phyloP scores from a whole-genome alignment of 1,284 basidiomycete species.

The Mycosarcoma maydis region DNA sequence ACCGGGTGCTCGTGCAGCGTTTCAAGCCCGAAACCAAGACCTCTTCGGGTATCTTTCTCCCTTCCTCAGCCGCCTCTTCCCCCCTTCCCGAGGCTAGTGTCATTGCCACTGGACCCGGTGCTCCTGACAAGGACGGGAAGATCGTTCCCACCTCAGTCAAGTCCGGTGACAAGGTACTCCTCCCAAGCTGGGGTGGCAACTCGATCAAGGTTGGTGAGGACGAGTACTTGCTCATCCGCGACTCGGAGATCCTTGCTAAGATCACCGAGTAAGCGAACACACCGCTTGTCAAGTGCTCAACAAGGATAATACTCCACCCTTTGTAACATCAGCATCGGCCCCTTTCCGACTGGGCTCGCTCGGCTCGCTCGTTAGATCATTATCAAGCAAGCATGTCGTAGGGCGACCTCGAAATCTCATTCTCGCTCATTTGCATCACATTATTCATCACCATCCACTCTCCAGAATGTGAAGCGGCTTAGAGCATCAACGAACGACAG shows the following conservation, averaged over 20 bases:
- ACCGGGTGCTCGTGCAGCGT: constrained; percentile 95
- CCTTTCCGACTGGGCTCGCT: background rate
- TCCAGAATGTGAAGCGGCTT: too few relatives aligned
- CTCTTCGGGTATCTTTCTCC: constrained; percentile 84
- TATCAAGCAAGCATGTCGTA: background rate
- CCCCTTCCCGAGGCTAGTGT: constrained; percentile 96
- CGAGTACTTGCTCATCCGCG: constrained; percentile 94
- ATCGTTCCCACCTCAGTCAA: constrained; percentile 82
- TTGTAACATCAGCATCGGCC: constrained; percentile 28
- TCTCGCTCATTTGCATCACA: constrained; percentile 5
- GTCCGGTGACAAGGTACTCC: constrained; percentile 88
- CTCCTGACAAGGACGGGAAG: constrained; percentile 83
- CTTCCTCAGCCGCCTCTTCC: constrained; percentile 80
- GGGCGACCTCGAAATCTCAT: constrained; percentile 9
- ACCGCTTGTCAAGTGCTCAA: too few relatives aligned
- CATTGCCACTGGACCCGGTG: constrained; percentile 92
- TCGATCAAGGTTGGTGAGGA: constrained; percentile 97
- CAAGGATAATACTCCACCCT: too few relatives aligned
- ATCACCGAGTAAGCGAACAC: constrained; percentile 85
- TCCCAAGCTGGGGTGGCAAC: constrained; percentile 96
- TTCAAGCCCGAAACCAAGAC: constrained; percentile 80
- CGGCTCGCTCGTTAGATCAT: background rate
- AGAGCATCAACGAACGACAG: too few relatives aligned
- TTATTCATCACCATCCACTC: constrained; percentile 6
- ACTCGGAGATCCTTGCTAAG: constrained; percentile 95